These are phyloP conservation scores for Avena eriantha DNA, from an alignment of 176 grass and related monocot genomes.

Conservation along the genomic window DNA sequence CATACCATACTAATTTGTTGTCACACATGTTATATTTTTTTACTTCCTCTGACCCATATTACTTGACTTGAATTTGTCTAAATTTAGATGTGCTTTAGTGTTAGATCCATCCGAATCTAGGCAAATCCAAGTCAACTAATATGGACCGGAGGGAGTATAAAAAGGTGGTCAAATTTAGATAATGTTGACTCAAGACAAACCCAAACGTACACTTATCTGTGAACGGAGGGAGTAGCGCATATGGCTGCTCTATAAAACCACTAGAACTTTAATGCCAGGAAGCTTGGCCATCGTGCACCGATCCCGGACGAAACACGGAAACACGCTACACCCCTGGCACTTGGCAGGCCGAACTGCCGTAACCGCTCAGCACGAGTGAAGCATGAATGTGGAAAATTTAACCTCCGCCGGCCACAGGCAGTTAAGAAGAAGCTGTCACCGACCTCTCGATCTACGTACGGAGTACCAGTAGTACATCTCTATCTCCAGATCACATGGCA, in stretches of 20 bases:
- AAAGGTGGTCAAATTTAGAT: no score
- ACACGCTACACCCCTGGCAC: neutral
- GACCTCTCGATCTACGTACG: neutral
- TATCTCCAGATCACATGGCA: neutral
- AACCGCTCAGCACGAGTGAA: neutral
- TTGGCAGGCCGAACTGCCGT: neutral
- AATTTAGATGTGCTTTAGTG: no score
- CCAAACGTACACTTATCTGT: no score
- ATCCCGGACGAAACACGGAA: neutral
- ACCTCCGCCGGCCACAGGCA: neutral
- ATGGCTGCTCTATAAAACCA: neutral
- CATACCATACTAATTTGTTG: no score
- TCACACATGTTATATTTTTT: no score
- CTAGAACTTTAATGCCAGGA: neutral
- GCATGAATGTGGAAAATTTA: neutral
- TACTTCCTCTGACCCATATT: no score
- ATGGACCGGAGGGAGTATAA: no score
- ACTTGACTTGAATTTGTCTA: no score
- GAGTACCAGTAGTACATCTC: neutral
- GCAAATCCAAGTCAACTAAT: no score
- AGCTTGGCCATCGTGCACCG: neutral
- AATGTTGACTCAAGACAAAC: no score
- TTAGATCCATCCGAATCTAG: no score
- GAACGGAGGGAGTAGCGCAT: no score
- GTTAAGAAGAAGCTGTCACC: slow-evolving; percentile 23